Conservation (phyloP, 352 stramenopile species). For the Pythium aquatile region DNA sequence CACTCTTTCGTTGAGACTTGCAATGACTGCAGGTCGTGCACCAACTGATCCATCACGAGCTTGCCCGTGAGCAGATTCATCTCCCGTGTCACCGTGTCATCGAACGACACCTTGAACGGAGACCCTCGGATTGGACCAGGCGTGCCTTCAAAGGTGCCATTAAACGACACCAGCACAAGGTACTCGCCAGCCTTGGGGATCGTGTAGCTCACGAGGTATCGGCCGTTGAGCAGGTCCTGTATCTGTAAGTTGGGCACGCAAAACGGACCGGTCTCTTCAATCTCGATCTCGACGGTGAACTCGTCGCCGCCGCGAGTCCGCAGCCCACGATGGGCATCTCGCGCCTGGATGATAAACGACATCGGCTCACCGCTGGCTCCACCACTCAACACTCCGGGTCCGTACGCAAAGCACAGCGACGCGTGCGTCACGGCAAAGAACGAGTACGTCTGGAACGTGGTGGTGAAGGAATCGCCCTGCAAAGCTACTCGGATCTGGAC, state of each 20-base stretch:
- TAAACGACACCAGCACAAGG: constrained; percentile 86
- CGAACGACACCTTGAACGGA: constrained; percentile 83
- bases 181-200: constrained; percentile 83
- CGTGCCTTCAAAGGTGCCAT: constrained; percentile 90
- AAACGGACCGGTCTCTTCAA: constrained; percentile 47
- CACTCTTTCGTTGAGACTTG: constrained; percentile 68
- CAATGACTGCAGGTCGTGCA: constrained; percentile 62
- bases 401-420: constrained; percentile 90
- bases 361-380: constrained; percentile 71
- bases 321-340: constrained; percentile 75
- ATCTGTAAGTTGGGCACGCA: constrained; percentile 58
- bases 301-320: constrained; percentile 92
- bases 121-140: constrained; percentile 88
- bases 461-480: constrained; percentile 93
- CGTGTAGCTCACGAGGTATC: constrained; percentile 92
- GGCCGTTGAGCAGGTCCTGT: constrained; percentile 91
- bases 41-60: constrained; percentile 66
- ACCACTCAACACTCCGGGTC: constrained; percentile 88
- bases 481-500: constrained; percentile 90
- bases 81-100: constrained; percentile 74
- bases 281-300: constrained; percentile 77
- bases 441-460: constrained; percentile 89
- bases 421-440: constrained; percentile 94
- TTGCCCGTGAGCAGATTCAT: constrained; percentile 85
- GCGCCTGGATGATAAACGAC: constrained; percentile 81